Evolutionary conservation across 176 grass and related monocot genomes (phyloP).

Genomic region (Bonia amplexicaulis): DNA sequence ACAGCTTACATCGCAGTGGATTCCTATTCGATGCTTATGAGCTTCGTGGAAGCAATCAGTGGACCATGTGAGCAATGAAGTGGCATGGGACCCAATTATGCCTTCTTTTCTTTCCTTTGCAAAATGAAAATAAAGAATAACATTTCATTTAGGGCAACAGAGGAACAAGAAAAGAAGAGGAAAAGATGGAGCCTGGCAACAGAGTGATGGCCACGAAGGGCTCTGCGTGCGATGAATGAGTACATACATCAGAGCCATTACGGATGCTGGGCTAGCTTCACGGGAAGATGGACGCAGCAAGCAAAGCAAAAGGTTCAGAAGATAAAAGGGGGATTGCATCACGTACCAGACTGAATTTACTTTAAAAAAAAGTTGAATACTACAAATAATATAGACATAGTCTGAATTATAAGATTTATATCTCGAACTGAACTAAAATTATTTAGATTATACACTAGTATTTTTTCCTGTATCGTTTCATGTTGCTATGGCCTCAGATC

Average conservation of each 20-base stretch:
- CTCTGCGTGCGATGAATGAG: background rate
- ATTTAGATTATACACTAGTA: too few species aligned
- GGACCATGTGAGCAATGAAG: background rate
- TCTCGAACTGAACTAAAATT: too few species aligned
- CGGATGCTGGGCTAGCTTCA: background rate
- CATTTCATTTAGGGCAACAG: background rate
- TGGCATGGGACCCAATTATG: background rate
- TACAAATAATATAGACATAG: too few species aligned
- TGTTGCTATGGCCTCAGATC: too few species aligned
- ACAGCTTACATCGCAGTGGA: background rate
- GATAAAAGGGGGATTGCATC: background rate
- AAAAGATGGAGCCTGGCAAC: background rate
- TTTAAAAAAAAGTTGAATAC: too few species aligned
- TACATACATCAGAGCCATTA: background rate
- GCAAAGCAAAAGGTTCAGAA: background rate
- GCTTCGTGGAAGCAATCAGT: background rate
- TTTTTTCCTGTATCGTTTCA: too few species aligned
- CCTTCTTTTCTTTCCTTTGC: background rate
- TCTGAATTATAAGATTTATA: too few species aligned
- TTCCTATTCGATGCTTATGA: background rate
- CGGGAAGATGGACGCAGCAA: background rate
- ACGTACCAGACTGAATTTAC: too few species aligned
- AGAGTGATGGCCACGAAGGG: background rate
- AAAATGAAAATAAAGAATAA: background rate
- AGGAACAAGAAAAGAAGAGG: background rate